Evolutionary conservation across 140 eudicot species (phyloP), one percentile per base, ranked within the genome.

Genomic region (Oenanthe javanica): DNA sequence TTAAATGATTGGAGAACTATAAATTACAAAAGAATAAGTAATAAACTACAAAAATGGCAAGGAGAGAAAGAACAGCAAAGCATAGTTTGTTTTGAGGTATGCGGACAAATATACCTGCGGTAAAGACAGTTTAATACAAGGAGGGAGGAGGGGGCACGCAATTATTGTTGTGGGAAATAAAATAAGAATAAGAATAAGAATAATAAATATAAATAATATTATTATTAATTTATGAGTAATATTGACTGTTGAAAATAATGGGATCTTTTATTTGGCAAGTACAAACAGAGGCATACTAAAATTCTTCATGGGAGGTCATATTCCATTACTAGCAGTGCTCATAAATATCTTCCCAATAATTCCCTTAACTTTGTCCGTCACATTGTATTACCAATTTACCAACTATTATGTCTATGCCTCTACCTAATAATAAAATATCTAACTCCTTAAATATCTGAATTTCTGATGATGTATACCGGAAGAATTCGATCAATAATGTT

Each of bases 61-160:
- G 18, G 7, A n/a, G 27, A 4, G 2, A n/a, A n/a, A 9, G 38
- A 9, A 61, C 69, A 61, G 69, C 69, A 61, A 61, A 61, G 69
- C 69, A 61, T 1, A 61, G 69, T n/a, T 61, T 61, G 69, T 61
- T 61, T 61, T 8, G 69, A 31, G 2, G 14, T 0, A 8, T 61
- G 69, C 36, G n/a, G 69, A 61, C 69, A 61, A 61, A 61, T n/a
- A 61, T 61, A 61, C 69, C 69, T 61, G 69, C 69, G 69, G 69
- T n/a, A n/a, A 61, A 61, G 38, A 61, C 69, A 61, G 14, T n/a
- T 61, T 61, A n/a, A 61, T 8, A 59, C 69, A n/a, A 61, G 69
- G 69, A 21, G 12, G 59, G 16, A 14, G 6, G 21, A 52, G n/a
- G n/a, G 66, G 66, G 36, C 66, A 18, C 64, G 9, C 27, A 57